A percentile compares a stretch with the other conserved stretches of the same genome.
Conservation (phyloP, 345 rosid species). For the Alliaria petiolata region DNA sequence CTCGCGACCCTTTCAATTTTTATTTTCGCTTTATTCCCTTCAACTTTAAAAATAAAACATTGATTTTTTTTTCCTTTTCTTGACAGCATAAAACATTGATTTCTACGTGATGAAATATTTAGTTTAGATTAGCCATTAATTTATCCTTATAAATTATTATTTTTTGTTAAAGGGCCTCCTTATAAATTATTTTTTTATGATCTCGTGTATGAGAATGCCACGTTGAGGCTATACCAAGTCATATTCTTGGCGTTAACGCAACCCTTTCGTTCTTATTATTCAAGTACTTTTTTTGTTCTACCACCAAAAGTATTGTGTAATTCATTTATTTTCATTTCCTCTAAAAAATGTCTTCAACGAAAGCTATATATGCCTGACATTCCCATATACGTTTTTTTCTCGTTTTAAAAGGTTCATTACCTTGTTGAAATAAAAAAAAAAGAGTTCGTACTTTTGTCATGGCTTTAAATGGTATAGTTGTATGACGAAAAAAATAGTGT, state of each 20-base stretch:
- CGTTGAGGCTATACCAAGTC: conserved; percentile 20
- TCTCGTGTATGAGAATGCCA: conserved; percentile 25
- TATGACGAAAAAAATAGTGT: no score
- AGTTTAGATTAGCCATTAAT: background rate
- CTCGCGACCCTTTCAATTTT: background rate
- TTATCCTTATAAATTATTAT: background rate
- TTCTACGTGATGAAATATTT: background rate
- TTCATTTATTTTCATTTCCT: no score
- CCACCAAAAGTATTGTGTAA: background rate
- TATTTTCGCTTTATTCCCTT: background rate
- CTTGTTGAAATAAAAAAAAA: no score
- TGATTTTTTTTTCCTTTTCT: no score
- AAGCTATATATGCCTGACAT: background rate
- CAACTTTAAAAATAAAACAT: background rate
- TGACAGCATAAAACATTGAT: no score
- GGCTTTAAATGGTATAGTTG: no score
- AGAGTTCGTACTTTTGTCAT: no score
- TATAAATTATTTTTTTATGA: background rate
- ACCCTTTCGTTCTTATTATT: conserved; percentile 15
- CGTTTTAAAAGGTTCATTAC: background rate
- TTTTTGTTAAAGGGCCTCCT: no score
- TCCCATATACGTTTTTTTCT: background rate
- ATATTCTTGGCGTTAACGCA: conserved; percentile 28
- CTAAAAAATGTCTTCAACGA: background rate
- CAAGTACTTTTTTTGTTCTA: background rate